phyloP scores from a whole-genome alignment of 306 rosid genomes.

The Trifolium pratense region DNA sequence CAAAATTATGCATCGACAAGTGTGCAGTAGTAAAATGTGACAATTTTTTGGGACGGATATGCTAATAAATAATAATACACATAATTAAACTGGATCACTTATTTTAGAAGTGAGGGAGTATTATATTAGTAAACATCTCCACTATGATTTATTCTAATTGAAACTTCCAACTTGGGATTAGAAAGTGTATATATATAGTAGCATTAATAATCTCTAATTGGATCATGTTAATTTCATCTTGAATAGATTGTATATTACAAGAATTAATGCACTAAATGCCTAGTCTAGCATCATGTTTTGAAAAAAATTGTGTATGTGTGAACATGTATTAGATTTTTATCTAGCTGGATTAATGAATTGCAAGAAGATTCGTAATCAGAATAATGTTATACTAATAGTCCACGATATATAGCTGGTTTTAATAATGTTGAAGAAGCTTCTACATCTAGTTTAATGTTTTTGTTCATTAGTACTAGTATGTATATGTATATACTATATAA shows the following conservation, averaged over 20 bases:
- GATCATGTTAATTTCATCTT: too few species aligned
- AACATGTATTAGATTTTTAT: neutral
- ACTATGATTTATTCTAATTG: too few species aligned
- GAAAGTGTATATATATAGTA: too few species aligned
- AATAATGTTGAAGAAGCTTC: constrained; percentile 13
- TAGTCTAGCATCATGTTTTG: neutral
- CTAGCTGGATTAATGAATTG: neutral
- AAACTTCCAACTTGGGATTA: too few species aligned
- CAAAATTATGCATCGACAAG: too few species aligned
- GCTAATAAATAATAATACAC: too few species aligned
- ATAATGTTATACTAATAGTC: neutral
- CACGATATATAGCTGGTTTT: constrained; percentile 9
- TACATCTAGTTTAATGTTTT: neutral
- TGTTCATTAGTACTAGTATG: too few species aligned
- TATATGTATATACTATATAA: neutral
- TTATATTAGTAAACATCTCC: too few species aligned
- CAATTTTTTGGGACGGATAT: too few species aligned
- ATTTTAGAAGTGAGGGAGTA: too few species aligned
- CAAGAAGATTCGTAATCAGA: neutral
- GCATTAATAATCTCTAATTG: neutral
- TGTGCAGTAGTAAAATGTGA: too few species aligned
- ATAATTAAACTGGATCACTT: too few species aligned
- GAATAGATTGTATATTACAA: neutral
- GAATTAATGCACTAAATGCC: neutral
- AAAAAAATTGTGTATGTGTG: neutral